Percentiles rank a stretch among this genome's conserved stretches.
These are phyloP conservation scores for Dactylis glomerata DNA, from an alignment of 176 grass and related monocot genomes.

Conservation along the genomic window DNA sequence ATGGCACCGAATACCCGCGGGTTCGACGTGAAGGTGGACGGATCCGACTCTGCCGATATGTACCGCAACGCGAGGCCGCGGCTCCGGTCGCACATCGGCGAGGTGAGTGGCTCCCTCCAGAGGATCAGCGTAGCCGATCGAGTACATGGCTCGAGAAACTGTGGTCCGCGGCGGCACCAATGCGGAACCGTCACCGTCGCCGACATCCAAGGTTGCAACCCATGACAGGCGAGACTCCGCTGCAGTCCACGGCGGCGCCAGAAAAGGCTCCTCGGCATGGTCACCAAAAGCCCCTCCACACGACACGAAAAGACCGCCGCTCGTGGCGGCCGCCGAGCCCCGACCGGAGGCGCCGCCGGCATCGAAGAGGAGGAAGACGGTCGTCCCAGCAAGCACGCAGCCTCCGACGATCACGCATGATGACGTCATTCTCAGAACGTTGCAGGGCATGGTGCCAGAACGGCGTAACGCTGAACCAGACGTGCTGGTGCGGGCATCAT, in stretches of 20 bases:
- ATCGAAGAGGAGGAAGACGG: not conserved
- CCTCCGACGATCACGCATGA: not conserved
- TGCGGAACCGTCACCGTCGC: not conserved
- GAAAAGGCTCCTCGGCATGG: not conserved
- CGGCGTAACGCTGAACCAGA: not conserved
- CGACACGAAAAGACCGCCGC: not conserved
- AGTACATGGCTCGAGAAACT: not conserved
- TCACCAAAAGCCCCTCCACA: not conserved
- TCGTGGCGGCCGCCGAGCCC: not conserved
- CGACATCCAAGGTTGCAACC: not conserved
- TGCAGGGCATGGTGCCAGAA: not conserved
- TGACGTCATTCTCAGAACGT: not conserved
- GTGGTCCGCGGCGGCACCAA: not conserved
- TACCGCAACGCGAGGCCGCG: not conserved
- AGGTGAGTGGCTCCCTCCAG: not conserved
- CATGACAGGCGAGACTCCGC: not conserved
- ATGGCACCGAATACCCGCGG: not conserved
- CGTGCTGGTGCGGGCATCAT: not conserved
- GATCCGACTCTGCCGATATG: not conserved
- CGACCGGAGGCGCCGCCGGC: not conserved
- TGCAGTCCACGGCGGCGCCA: not conserved
- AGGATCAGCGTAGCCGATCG: not conserved
- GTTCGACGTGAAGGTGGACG: not conserved
- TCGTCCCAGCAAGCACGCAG: not conserved
- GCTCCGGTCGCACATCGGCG: constrained; percentile 23